Evolutionary conservation across 257 asterid genomes (phyloP).

Genomic region (Asclepias syriaca): DNA sequence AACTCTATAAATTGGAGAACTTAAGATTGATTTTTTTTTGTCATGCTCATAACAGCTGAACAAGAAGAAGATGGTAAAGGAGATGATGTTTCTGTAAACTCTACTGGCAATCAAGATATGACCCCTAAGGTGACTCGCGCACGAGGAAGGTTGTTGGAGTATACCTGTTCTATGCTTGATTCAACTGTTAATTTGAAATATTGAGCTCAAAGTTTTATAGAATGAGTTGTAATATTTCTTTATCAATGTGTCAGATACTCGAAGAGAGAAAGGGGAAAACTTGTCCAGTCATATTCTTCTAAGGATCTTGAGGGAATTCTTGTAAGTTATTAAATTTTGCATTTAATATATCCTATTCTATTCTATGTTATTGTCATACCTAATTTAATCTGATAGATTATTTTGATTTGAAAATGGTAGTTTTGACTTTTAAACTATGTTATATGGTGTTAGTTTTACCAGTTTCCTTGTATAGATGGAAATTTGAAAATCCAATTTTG

Average conservation of each 20-base stretch:
- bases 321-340: constrained; percentile 38
- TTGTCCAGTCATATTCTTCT: constrained; percentile 62
- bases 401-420: not conserved
- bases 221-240: not conserved
- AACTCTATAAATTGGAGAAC: constrained; percentile 1
- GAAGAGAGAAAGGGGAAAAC: constrained; percentile 89
- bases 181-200: not conserved
- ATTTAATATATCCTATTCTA: not conserved
- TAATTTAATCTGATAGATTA: not conserved
- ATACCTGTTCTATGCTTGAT: not conserved
- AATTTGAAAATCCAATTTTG: not conserved
- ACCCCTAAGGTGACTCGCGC: constrained; percentile 72
- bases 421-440: not conserved
- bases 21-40: constrained; percentile 6
- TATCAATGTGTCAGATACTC: constrained; percentile 49
- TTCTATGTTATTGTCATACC: not conserved
- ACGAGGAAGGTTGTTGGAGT: constrained; percentile 72
- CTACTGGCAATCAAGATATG: constrained; percentile 27
- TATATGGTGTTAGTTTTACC: not conserved
- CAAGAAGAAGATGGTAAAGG: constrained; percentile 28
- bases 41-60: constrained; percentile 27
- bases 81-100: constrained; percentile 21
- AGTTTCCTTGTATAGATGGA: not conserved
- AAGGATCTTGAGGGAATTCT: constrained; percentile 96
- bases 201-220: not conserved